phyloP scores from a whole-genome alignment of 1,284 basidiomycete genomes.

The Leccinum griseonigrum region DNA sequence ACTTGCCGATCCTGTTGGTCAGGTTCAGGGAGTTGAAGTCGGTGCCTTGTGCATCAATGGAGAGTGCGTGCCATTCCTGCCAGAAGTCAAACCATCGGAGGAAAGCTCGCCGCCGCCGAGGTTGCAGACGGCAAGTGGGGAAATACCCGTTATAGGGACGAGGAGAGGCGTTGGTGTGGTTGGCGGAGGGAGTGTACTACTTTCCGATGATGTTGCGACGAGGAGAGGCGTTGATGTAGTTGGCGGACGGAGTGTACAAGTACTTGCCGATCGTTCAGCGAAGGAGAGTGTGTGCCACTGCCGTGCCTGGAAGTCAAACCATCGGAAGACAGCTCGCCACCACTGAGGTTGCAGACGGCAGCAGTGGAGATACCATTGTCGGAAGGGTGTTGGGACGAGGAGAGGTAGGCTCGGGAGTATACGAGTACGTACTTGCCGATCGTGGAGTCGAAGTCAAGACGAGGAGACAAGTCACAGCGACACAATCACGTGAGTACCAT shows the following conservation, averaged over 20 bases:
- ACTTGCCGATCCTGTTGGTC: too few relatives aligned
- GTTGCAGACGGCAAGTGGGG: slow-evolving; percentile 66
- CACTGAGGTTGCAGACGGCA: too few relatives aligned
- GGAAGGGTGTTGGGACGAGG: too few relatives aligned
- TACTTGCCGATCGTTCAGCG: slow-evolving; percentile 49
- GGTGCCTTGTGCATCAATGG: slow-evolving; percentile 28
- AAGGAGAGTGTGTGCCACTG: too few relatives aligned
- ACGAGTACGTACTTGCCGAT: slow-evolving; percentile 43
- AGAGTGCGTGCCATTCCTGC: slow-evolving; percentile 59
- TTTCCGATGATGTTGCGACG: slow-evolving; percentile 23
- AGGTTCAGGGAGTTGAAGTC: too few relatives aligned
- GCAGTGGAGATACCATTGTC: too few relatives aligned
- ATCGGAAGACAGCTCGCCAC: too few relatives aligned
- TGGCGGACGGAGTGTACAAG: slow-evolving; percentile 54
- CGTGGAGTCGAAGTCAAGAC: slow-evolving; percentile 58
- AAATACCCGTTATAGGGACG: slow-evolving; percentile 59
- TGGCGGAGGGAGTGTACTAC: slow-evolving; percentile 38
- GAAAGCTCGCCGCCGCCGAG: slow-evolving; percentile 66
- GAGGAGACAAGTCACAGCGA: slow-evolving; percentile 35
- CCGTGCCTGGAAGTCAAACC: too few relatives aligned
- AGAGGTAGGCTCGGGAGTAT: too few relatives aligned
- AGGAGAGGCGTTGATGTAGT: slow-evolving; percentile 51
- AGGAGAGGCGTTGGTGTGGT: slow-evolving; percentile 43
- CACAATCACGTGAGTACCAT: too few relatives aligned
- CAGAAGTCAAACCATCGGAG: slow-evolving; percentile 64